phyloP scores from a whole-genome alignment of 352 stramenopile genomes.

The Globisporangium abappressorium region DNA sequence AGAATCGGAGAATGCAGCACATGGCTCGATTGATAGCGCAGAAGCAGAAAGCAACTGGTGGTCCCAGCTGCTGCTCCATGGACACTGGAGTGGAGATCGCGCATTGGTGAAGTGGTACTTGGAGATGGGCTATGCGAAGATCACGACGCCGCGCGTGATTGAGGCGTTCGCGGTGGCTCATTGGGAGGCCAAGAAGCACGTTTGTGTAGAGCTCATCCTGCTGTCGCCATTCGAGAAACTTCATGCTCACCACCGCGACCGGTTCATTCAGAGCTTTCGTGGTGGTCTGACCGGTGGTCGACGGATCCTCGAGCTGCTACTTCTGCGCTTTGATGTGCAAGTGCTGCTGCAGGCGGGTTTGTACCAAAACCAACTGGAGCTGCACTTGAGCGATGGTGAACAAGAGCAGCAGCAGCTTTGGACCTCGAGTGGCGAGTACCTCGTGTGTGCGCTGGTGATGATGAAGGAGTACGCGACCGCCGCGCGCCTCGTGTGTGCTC shows the following conservation, averaged over 20 bases:
- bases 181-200: constrained; percentile 31
- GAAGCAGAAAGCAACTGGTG: constrained; percentile 22
- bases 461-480: constrained; percentile 45
- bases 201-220: constrained; percentile 49
- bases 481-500: constrained; percentile 44
- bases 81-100: constrained; percentile 35
- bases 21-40: constrained; percentile 1
- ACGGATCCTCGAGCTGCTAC: constrained; percentile 35
- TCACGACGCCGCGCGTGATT: constrained; percentile 24
- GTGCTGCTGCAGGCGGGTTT: constrained; percentile 40
- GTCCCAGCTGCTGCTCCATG: constrained; percentile 42
- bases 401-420: constrained; percentile 18
- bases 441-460: constrained; percentile 59
- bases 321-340: constrained; percentile 61
- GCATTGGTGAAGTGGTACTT: constrained; percentile 56
- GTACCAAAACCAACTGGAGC: constrained; percentile 34
- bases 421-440: constrained; percentile 63
- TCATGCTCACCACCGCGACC: constrained; percentile 31
- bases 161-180: constrained; percentile 39
- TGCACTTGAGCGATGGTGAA: constrained; percentile 11
- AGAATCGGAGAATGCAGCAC: neutral
- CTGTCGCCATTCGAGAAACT: constrained; percentile 57
- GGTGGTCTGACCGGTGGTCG: neutral
- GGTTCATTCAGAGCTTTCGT: constrained; percentile 23
- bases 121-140: constrained; percentile 37